Evolutionary conservation across 208 protist species (phyloP).

Genomic region (Herpetomonas samuelpessoai): DNA sequence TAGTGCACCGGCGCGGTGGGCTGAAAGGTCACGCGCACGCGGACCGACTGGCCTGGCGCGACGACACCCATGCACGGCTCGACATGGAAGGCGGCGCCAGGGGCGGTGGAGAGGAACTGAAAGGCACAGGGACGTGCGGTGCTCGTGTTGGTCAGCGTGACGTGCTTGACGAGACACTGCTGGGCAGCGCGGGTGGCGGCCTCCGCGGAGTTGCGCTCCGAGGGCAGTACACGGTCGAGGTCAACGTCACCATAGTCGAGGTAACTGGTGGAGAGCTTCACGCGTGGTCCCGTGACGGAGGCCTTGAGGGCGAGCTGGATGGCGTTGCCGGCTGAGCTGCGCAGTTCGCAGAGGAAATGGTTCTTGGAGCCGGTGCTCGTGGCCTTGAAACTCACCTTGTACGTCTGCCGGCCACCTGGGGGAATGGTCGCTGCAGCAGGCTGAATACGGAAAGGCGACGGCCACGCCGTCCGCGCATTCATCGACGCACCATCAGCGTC

Average conservation of each 20-base stretch:
- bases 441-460: conserved; percentile 29
- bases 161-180: neutral
- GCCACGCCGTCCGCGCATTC: no score
- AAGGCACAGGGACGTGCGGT: conserved; percentile 34
- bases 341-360: conserved; percentile 40
- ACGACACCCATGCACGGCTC: conserved; percentile 48
- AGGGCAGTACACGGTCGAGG: conserved; percentile 34
- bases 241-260: conserved; percentile 86
- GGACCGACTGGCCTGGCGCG: conserved; percentile 30
- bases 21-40: conserved; percentile 66
- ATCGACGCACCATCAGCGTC: neutral
- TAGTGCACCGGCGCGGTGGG: conserved; percentile 83
- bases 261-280: conserved; percentile 41
- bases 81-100: conserved; percentile 70
- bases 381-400: conserved; percentile 55
- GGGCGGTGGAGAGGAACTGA: conserved; percentile 32
- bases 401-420: conserved; percentile 32
- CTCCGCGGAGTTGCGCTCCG: conserved; percentile 24
- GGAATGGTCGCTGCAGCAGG: conserved; percentile 35
- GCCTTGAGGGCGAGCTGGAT: conserved; percentile 53
- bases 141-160: conserved; percentile 13
- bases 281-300: conserved; percentile 35
- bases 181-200: conserved; percentile 9
- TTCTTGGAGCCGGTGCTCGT: conserved; percentile 27
- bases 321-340: conserved; percentile 58